phyloP scores from a whole-genome alignment of 73 alveolate genomes.

The Tetrahymena elliotti region DNA sequence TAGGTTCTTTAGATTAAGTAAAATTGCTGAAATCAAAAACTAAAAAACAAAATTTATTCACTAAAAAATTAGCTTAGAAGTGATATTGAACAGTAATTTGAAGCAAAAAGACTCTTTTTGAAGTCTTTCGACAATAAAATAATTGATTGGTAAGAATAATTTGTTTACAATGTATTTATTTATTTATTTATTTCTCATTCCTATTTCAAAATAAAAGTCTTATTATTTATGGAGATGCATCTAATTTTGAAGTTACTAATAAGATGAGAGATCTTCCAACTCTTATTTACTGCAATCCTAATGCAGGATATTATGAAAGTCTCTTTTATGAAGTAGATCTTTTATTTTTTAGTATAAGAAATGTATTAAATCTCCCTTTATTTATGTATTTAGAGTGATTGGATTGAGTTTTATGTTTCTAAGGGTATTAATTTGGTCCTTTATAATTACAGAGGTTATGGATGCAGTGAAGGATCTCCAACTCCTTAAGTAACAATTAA shows the following conservation, averaged over 20 bases:
- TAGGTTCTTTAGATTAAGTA: not conserved
- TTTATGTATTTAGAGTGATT: not conserved
- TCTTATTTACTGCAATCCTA: slow-evolving; percentile 49
- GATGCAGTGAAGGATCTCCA: slow-evolving; percentile 36
- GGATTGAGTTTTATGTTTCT: not conserved
- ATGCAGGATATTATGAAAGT: slow-evolving; percentile 50
- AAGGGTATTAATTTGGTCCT: slow-evolving; percentile 44
- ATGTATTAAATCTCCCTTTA: too few relatives aligned
- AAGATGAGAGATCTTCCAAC: slow-evolving; percentile 13
- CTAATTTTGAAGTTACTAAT: not conserved
- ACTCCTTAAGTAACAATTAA: not conserved
- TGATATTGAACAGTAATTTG: not conserved
- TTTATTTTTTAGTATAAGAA: too few relatives aligned
- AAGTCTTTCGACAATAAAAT: not conserved
- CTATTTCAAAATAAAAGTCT: not conserved
- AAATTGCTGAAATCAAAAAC: not conserved
- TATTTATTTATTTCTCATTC: not conserved
- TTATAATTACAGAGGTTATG: slow-evolving; percentile 56
- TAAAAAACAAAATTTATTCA: not conserved
- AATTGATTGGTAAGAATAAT: not conserved
- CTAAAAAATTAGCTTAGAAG: not conserved
- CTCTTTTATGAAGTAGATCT: not conserved
- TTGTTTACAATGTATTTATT: not conserved
- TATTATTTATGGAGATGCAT: not conserved
- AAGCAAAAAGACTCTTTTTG: not conserved